Percentiles rank a stretch among this genome's conserved stretches.
These are phyloP conservation scores for Cryptosporidium sp. DNA, from an alignment of 169 alveolate genomes.

Conservation along the genomic window DNA sequence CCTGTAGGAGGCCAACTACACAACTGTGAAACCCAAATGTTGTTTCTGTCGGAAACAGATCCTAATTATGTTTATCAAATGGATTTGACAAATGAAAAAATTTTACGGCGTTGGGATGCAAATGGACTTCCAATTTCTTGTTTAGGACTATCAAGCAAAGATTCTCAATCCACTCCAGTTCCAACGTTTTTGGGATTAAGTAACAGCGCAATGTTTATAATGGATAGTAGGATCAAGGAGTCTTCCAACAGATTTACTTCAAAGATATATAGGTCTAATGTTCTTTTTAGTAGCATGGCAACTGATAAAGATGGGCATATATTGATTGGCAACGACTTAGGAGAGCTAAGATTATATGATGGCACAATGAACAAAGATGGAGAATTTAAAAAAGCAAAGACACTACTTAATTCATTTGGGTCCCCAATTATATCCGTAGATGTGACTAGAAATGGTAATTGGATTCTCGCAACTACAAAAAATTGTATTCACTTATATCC, in stretches of 20 bases:
- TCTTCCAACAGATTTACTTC: constrained; percentile 75
- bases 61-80: constrained; percentile 79
- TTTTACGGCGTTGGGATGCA: constrained; percentile 80
- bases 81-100: constrained; percentile 79
- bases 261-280: constrained; percentile 77
- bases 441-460: constrained; percentile 82
- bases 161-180: constrained; percentile 75
- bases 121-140: constrained; percentile 78
- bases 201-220: constrained; percentile 77
- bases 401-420: constrained; percentile 78
- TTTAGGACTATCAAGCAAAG: constrained; percentile 77
- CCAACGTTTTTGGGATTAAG: constrained; percentile 78
- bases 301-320: constrained; percentile 80
- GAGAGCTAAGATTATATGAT: constrained; percentile 82
- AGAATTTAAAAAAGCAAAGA: constrained; percentile 79
- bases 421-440: constrained; percentile 79
- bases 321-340: constrained; percentile 78
- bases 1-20: constrained; percentile 76
- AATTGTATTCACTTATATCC: constrained; percentile 83
- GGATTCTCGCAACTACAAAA: constrained; percentile 84
- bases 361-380: constrained; percentile 79
- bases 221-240: constrained; percentile 81
- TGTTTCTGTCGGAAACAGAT: constrained; percentile 77
- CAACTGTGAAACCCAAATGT: constrained; percentile 78
- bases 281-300: constrained; percentile 78